Conservation (phyloP, 352 stramenopile genomes). For the Halophytophthora batemanensis region DNA sequence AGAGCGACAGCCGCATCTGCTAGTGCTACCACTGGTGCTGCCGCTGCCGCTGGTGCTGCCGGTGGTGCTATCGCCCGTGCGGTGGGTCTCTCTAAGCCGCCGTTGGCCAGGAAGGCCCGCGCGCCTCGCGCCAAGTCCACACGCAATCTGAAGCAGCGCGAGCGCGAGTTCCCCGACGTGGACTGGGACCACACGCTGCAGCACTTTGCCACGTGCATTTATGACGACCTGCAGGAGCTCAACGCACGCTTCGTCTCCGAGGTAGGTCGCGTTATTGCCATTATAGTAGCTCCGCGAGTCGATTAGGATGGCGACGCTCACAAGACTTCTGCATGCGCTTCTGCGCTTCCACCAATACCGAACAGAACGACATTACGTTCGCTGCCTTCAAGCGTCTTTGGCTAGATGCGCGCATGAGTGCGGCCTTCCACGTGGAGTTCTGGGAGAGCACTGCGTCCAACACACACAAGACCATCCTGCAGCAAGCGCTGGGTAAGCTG, state of each 20-base stretch:
- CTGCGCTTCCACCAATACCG: neutral
- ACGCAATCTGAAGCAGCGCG: constrained; percentile 18
- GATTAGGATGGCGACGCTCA: neutral
- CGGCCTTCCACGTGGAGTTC: constrained; percentile 74
- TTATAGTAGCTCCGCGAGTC: neutral
- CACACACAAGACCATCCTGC: constrained; percentile 57
- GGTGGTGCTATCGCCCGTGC: neutral
- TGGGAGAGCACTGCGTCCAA: constrained; percentile 58
- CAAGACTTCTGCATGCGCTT: neutral
- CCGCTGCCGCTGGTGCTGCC: neutral
- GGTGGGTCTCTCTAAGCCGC: constrained; percentile 12
- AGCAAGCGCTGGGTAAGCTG: constrained; percentile 41
- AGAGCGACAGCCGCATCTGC: neutral
- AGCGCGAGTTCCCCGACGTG: constrained; percentile 16
- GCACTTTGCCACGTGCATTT: constrained; percentile 37
- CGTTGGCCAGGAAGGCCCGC: constrained; percentile 14
- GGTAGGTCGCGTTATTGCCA: constrained; percentile 8
- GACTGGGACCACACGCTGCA: constrained; percentile 34
- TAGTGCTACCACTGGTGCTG: too few relatives aligned
- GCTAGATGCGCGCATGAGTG: constrained; percentile 39
- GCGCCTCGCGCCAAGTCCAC: neutral
- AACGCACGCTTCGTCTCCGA: constrained; percentile 30
- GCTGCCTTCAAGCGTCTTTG: constrained; percentile 50
- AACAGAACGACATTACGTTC: constrained; percentile 33
- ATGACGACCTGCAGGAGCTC: constrained; percentile 36